These are phyloP conservation scores for Lupinus albus DNA, from an alignment of 306 rosid genomes.

Conservation along the genomic window DNA sequence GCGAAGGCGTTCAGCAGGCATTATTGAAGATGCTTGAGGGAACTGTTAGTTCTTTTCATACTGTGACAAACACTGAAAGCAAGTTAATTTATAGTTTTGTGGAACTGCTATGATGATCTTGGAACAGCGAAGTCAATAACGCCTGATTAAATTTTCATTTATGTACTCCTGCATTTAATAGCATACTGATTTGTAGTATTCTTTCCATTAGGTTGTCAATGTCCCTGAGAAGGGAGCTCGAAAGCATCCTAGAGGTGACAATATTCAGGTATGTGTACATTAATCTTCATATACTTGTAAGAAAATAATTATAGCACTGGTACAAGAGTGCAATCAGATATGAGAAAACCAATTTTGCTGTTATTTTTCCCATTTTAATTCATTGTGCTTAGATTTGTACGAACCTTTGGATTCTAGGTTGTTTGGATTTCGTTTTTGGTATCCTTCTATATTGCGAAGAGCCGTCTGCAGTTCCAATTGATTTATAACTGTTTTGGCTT, in stretches of 20 bases:
- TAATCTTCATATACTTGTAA: neutral
- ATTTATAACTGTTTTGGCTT: constrained; percentile 28
- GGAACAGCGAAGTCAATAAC: neutral
- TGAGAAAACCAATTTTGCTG: too few relatives aligned
- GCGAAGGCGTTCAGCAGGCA: constrained; percentile 99
- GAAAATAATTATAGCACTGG: too few relatives aligned
- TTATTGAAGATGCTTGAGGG: constrained; percentile 98
- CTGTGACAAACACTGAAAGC: constrained; percentile 14
- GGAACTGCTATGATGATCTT: constrained; percentile 5
- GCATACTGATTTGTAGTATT: constrained; percentile 37
- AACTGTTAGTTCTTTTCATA: constrained; percentile 66
- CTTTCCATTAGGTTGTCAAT: constrained; percentile 76
- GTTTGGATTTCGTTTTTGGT: constrained; percentile 24
- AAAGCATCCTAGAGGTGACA: constrained; percentile 96
- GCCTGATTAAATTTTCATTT: constrained; percentile 4
- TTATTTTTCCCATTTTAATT: too few relatives aligned
- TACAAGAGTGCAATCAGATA: too few relatives aligned
- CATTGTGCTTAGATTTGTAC: too few relatives aligned
- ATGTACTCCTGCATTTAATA: constrained; percentile 22
- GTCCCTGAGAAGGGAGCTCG: constrained; percentile 99
- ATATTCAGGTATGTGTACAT: constrained; percentile 68
- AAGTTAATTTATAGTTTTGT: constrained; percentile 14
- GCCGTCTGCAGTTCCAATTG: constrained; percentile 14
- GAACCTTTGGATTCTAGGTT: neutral
- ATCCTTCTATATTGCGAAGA: constrained; percentile 27